Conservation (phyloP, 768 basidiomycete genomes). For the Exsudoporus frostii region DNA sequence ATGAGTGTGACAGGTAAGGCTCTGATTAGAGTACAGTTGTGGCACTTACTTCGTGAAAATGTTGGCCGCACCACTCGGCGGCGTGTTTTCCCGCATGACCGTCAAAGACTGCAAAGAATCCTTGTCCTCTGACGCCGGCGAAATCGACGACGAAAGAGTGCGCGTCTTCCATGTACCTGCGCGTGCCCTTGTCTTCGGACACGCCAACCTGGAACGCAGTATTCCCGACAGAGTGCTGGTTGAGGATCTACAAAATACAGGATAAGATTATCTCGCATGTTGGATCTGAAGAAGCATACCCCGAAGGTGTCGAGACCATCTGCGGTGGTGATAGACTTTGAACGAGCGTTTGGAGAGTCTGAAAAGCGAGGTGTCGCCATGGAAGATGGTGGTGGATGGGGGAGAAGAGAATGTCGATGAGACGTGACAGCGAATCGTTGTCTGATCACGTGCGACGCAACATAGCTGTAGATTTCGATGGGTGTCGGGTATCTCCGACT, state of each 20-base stretch:
- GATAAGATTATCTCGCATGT: neutral
- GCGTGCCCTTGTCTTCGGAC: constrained; percentile 82
- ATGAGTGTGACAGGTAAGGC: constrained; percentile 9
- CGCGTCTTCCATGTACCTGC: constrained; percentile 96
- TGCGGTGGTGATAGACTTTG: constrained; percentile 77
- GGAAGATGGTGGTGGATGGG: constrained; percentile 12
- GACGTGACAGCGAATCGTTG: neutral
- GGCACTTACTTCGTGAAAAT: constrained; percentile 81
- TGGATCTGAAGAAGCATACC: constrained; percentile 41
- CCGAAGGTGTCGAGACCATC: constrained; percentile 73
- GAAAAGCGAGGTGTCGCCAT: constrained; percentile 38
- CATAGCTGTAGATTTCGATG: constrained; percentile 4
- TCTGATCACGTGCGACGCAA: constrained; percentile 24
- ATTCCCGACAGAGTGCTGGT: constrained; percentile 65
- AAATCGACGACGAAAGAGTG: constrained; percentile 97
- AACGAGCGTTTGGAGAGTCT: constrained; percentile 74
- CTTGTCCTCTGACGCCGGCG: constrained; percentile 86
- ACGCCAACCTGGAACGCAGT: constrained; percentile 60
- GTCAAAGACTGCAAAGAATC: constrained; percentile 98
- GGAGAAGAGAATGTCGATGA: neutral
- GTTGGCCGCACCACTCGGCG: constrained; percentile 96
- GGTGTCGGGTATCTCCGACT: constrained; percentile 26
- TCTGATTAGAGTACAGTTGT: neutral
- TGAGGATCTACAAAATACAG: constrained; percentile 31
- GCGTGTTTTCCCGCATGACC: constrained; percentile 99